Evolutionary conservation across 2,329 filamentous ascomycete species (phyloP).

Genomic region (Magnaporthiopsis incrustans): DNA sequence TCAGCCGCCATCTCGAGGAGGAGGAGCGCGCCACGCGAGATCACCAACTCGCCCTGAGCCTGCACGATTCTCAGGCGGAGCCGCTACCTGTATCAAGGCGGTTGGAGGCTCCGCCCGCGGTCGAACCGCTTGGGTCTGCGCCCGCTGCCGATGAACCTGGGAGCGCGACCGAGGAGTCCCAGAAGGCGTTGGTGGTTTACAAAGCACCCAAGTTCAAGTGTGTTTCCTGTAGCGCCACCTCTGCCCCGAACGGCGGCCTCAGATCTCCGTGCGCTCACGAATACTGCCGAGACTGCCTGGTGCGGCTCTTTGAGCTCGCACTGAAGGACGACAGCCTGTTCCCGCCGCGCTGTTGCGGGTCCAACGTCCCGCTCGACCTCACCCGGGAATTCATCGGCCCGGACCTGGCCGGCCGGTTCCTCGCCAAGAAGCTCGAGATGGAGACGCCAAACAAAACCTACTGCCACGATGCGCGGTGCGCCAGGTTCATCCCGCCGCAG

Average conservation of each 20-base stretch:
- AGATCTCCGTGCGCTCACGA: slow-evolving; percentile 30
- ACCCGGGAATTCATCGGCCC: slow-evolving; percentile 25
- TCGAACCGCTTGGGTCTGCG: too few species aligned
- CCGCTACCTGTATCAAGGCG: neutral
- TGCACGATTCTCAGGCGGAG: neutral
- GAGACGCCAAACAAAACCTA: slow-evolving; percentile 38
- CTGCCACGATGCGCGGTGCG: slow-evolving; percentile 35
- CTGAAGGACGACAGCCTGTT: slow-evolving; percentile 40
- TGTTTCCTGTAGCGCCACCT: neutral
- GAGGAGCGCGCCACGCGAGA: neutral
- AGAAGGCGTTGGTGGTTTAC: too few species aligned
- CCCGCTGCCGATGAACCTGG: too few species aligned
- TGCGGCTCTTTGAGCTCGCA: slow-evolving; percentile 30
- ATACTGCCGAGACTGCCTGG: slow-evolving; percentile 42
- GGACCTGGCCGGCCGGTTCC: slow-evolving; percentile 25
- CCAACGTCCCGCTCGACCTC: slow-evolving; percentile 27
- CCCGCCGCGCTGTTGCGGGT: slow-evolving; percentile 42
- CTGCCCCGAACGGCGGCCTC: neutral
- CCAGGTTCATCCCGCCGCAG: slow-evolving; percentile 31
- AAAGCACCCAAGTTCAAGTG: neutral
- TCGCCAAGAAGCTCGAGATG: slow-evolving; percentile 36
- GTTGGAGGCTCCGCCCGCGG: too few species aligned
- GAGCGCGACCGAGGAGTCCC: too few species aligned
- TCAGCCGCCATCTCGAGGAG: neutral
- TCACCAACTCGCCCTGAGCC: neutral